Conservation (phyloP, 208 protist genomes). For the Giardia muris region DNA sequence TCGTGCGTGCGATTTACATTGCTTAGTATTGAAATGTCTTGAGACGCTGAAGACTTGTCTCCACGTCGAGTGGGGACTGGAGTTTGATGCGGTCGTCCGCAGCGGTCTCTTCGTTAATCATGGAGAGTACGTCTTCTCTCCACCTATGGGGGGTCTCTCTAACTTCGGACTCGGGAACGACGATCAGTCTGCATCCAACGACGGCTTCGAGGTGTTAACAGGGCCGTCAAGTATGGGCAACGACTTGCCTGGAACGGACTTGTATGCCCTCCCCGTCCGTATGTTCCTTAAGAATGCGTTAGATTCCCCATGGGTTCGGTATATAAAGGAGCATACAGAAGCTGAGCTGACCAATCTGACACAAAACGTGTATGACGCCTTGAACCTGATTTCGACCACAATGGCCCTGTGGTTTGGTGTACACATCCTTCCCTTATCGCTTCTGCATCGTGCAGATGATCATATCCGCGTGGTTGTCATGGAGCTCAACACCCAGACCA, state of each 20-base stretch:
- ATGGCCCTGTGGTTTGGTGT: background rate
- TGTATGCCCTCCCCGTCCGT: too few species aligned
- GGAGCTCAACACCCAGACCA: background rate
- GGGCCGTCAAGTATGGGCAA: too few species aligned
- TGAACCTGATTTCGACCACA: background rate
- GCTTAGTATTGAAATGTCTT: background rate
- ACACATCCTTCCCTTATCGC: background rate
- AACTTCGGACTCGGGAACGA: too few species aligned
- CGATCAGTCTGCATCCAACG: too few species aligned
- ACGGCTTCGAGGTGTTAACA: too few species aligned
- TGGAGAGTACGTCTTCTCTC: too few species aligned
- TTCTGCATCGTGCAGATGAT: background rate
- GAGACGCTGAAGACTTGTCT: background rate
- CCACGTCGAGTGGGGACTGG: background rate
- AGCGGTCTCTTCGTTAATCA: background rate
- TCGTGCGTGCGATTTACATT: background rate
- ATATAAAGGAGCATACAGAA: too few species aligned
- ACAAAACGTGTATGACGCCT: background rate
- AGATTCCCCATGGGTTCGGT: too few species aligned
- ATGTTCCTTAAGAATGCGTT: too few species aligned
- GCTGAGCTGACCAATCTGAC: too few species aligned
- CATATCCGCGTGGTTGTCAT: background rate
- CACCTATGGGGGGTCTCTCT: too few species aligned
- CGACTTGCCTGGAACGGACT: too few species aligned
- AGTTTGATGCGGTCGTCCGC: background rate